phyloP scores from a whole-genome alignment of 2,329 filamentous ascomycete genomes.

The Diaporthe destruens region DNA sequence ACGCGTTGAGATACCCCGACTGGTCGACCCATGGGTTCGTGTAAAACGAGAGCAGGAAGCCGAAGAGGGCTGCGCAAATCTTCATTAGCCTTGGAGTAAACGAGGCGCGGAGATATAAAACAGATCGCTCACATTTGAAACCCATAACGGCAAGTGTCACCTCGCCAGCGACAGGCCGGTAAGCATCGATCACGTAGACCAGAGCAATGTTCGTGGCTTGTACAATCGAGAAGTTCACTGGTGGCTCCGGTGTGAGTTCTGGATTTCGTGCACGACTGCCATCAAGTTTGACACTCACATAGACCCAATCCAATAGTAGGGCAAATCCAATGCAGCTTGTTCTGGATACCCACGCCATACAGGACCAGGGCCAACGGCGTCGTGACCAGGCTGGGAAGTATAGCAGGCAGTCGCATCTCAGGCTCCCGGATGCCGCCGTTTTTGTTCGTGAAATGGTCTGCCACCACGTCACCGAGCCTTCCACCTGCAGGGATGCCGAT shows the following conservation, averaged over 20 bases:
- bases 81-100: constrained; percentile 7
- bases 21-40: constrained; percentile 69
- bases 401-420: constrained; percentile 70
- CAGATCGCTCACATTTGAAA: constrained; percentile 62
- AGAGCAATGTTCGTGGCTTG: constrained; percentile 68
- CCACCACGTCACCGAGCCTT: constrained; percentile 59
- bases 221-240: constrained; percentile 68
- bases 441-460: constrained; percentile 61
- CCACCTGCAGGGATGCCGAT: constrained; percentile 65
- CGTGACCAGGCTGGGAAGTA: constrained; percentile 63
- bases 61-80: constrained; percentile 59
- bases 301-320: constrained; percentile 67
- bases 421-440: constrained; percentile 70
- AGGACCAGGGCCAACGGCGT: constrained; percentile 60
- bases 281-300: constrained; percentile 53
- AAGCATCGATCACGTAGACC: constrained; percentile 70
- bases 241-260: background rate
- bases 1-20: constrained; percentile 64
- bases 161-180: constrained; percentile 69
- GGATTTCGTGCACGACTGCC: too few species aligned
- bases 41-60: constrained; percentile 71
- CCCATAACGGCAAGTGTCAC: constrained; percentile 64
- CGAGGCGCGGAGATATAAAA: too few species aligned
- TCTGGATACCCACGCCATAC: constrained; percentile 61
- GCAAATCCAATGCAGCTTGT: constrained; percentile 66